Base-by-base conservation (phyloP, 2,329 filamentous ascomycete genomes). In the Diatrype stigma region DNA sequence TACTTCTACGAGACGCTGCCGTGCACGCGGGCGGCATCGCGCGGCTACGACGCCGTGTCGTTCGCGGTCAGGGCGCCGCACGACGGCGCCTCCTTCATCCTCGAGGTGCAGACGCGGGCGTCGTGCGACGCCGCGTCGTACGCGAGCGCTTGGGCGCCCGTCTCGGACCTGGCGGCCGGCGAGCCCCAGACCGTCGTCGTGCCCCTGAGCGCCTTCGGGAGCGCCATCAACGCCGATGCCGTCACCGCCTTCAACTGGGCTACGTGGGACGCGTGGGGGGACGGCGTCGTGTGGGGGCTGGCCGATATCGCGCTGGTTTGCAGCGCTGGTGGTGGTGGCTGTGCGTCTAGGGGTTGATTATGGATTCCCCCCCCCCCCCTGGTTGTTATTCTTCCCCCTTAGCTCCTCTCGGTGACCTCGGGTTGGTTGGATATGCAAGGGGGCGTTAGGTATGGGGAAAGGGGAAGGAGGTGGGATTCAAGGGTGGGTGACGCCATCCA, bases 1-100 rank as follows among this genome's bases (percentile, higher is more conserved):
- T 76, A 77, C 61, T 76, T 76, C 53, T 76, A 75, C 54, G 73
- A 74, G 48, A 70, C 66, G 0, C 67, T 76, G 45, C 52, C 61
- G 2, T 77, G 74, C 62, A 63, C 71, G 57, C 64, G 68, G 23
- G 70, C 71, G 6, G 63, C 59, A 6, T 62, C 58, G 16, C 66
- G 70, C 46, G 67, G 67, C 48, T 75, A 75, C 60, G 67, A 64
- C 55, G 69, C 69, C 2, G 53, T 77, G 38, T 69, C 68, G 28
- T 76, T 77, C 60, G 63, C 61, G 14, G 59, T 75, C 50, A 73
- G 72, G 56, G 73, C 69, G 7, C 72, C 72, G 3, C 10, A 10
- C 6, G 8, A 5, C 1, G n/a, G 58, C 67, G 17, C 66, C 62
- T 35, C 67, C 64, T 44, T 70, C 64, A 23, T 63, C 68, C 28